Base-by-base conservation (phyloP, 2,329 filamentous ascomycete species). In the Coleophoma cylindrospora region DNA sequence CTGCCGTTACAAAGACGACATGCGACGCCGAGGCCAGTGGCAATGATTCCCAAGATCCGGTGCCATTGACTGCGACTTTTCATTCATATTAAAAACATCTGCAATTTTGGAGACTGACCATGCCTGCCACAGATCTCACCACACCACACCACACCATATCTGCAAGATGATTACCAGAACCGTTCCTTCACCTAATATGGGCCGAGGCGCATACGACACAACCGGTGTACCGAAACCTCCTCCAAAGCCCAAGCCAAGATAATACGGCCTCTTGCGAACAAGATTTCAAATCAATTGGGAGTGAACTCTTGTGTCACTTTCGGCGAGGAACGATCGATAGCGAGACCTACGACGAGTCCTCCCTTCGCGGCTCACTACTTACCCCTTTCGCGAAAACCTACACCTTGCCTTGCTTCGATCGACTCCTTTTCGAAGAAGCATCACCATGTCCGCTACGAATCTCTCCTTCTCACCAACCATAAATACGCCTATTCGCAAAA, bases 191-290 rank as follows among this genome's bases (percentile, higher is more conserved):
- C 62, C 57, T 65, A 74, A 76, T 63, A 75, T 76, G 72, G 75
- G 72, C 54, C 69, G 75, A 51, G 74, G 75, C 51, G 74, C 73
- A 56, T 78, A 78, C 60, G 75, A 78, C 57, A 75, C 73, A 55
- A 77, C 74, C 21, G 73, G 73, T 43, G 66, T 76, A 21, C 66
- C 69, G 51, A 76, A 77, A 66, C 74, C 74, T 50, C 63, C 61
- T 45, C 60, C 60, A 52, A 38, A 38, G 36, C 61, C 61, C 38
- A 64, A 65, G 61, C 57, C 61, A n/a, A 61, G 56, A 57, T 64
- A 65, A 45, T 33, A 50, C 37, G n/a, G 6, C 32, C 15, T 17
- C 36, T 38, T 27, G 27, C 27, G 27, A 27, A 27, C 9, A 27
- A 27, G 27, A 27, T 27, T 27, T 10, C 27, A 27, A 27, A 27